Conservation (phyloP, 106 monocot genomes). For the Acanthochlamys bracteata region DNA sequence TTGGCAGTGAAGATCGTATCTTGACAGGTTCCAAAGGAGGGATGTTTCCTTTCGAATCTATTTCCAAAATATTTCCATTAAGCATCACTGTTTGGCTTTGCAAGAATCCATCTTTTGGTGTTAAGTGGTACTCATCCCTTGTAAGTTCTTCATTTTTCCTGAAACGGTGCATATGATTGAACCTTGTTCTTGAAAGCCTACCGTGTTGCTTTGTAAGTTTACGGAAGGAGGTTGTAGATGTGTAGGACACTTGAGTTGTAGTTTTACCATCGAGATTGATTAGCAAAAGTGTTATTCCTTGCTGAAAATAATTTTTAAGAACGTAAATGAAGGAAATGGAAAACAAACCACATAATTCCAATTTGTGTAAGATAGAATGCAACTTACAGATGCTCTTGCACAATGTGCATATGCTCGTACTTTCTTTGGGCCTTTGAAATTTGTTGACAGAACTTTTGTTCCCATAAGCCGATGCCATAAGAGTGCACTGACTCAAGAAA, state of each 20-base stretch:
- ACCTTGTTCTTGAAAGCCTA: conserved; percentile 7
- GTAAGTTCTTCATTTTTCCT: conserved; percentile 5
- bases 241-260: conserved; percentile 37
- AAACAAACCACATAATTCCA: not conserved
- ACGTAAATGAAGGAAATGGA: too few species aligned
- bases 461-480: conserved; percentile 96
- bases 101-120: conserved; percentile 56
- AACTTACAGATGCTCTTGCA: conserved; percentile 68
- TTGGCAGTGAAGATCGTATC: conserved; percentile 34
- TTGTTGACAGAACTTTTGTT: conserved; percentile 40
- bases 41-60: conserved; percentile 41
- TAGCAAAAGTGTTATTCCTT: conserved; percentile 75
- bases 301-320: conserved; percentile 23
- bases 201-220: conserved; percentile 3
- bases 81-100: conserved; percentile 82
- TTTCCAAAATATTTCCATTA: conserved; percentile 45
- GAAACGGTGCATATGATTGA: conserved; percentile 8
- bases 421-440: conserved; percentile 60
- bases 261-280: conserved; percentile 74
- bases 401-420: conserved; percentile 81
- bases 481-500: conserved; percentile 48
- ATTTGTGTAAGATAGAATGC: too few species aligned
- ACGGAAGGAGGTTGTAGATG: not conserved
- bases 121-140: conserved; percentile 94
- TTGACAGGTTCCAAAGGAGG: conserved; percentile 46